Evolutionary conservation across 306 rosid genomes (phyloP).

Genomic region (Coriaria nepalensis): DNA sequence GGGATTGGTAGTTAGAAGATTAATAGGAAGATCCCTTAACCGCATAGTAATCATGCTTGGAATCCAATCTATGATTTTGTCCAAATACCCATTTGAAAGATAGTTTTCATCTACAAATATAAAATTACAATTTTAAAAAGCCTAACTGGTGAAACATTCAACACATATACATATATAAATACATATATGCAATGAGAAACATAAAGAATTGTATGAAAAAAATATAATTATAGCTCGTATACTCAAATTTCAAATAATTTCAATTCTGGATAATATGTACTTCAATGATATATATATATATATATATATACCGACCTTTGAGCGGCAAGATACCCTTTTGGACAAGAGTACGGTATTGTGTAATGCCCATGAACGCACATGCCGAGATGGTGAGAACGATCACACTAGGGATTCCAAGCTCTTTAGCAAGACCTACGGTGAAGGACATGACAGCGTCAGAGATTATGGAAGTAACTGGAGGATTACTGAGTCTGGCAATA

Average conservation of each 20-base stretch:
- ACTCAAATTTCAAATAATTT: neutral
- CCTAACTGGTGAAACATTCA: no score
- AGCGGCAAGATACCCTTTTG: constrained; percentile 17
- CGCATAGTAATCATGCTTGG: constrained; percentile 40
- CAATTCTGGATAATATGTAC: no score
- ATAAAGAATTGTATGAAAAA: no score
- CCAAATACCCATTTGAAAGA: constrained; percentile 32
- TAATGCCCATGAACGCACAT: constrained; percentile 17
- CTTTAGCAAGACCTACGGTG: constrained; percentile 21
- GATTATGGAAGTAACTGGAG: constrained; percentile 13
- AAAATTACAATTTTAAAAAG: no score
- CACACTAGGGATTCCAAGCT: constrained; percentile 19
- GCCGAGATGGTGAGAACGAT: constrained; percentile 20
- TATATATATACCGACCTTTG: constrained; percentile 9
- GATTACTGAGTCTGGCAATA: no score
- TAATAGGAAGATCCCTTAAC: constrained; percentile 29
- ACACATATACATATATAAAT: no score
- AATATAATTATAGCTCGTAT: no score
- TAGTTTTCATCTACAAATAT: constrained; percentile 26
- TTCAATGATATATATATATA: neutral
- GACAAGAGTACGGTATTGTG: constrained; percentile 10
- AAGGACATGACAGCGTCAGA: constrained; percentile 20
- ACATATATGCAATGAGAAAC: no score
- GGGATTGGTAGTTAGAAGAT: constrained; percentile 33
- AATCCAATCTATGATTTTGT: constrained; percentile 33